Base-by-base conservation (phyloP, 2,329 filamentous ascomycete species). In the Ophiostoma sp. region DNA sequence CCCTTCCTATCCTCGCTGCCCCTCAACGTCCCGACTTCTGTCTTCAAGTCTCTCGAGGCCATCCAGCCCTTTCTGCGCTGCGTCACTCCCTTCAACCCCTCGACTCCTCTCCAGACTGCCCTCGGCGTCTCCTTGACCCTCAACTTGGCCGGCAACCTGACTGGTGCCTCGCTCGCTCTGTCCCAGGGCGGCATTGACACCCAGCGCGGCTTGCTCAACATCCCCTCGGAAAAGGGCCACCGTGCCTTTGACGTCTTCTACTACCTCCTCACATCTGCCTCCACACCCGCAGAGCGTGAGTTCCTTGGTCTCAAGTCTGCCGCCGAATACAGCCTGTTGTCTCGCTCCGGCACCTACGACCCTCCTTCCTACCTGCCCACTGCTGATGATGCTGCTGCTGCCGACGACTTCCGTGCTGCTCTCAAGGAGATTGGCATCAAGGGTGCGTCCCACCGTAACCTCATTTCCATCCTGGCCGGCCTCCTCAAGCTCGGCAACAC, bases 161-260 rank as follows among this genome's bases (percentile, higher is more conserved):
- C 90, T 0, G 90, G 86, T 1, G 90, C 93, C 35, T 86, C 88
- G 2, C 79, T 98, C 68, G 89, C 93, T 35, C 81, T 99, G 8
- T 94, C 94, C 0, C 90, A 93, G 54, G 91, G 92, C 3, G 95
- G 95, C 23, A 91, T 99, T 72, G 92, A 99, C 77, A 95, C 93
- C 0, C 81, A 84, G 27, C 88, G 88, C 73, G 95, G 94, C 60
- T 83, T 99, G 13, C 83, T 97, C 20, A 88, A 91, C 70, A 87
- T 99, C 20, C 92, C 95, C 0, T 80, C 88, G 0, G 89, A 97
- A 77, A 77, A 88, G 7, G 95, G 95, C 15, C 93, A 93, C 79
- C 89, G 95, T 73, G 95, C 94, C 3, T 99, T 99, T 75, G 94
- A 99, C 77, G 95, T 96, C 67, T 98, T 99, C 77, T 98, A 99